Evolutionary conservation across 768 basidiomycete genomes (phyloP).

Genomic region (Mycena rosella): DNA sequence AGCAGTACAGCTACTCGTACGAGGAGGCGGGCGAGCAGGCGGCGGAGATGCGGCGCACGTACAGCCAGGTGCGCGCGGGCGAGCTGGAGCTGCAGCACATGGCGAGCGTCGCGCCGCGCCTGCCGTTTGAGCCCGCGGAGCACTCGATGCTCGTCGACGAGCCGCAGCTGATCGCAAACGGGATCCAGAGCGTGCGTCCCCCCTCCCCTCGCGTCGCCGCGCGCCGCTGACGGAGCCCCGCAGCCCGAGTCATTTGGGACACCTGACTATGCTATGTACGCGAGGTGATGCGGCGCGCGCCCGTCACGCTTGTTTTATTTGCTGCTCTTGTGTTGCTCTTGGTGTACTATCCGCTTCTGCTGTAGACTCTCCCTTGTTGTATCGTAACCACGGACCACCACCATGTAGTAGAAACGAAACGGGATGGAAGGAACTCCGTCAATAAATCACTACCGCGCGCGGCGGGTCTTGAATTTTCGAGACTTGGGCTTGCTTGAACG

Average conservation of each 20-base stretch:
- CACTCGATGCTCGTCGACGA: slow-evolving; percentile 49
- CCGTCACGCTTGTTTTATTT: slow-evolving; percentile 1
- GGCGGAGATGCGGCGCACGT: slow-evolving; percentile 70
- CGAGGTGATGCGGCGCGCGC: slow-evolving; percentile 12
- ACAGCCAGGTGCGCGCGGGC: slow-evolving; percentile 56
- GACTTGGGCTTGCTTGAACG: background rate
- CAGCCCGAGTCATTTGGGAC: slow-evolving; percentile 31
- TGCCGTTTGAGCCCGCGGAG: slow-evolving; percentile 44
- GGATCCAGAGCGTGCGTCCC: slow-evolving; percentile 27
- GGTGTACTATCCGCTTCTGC: slow-evolving; percentile 3
- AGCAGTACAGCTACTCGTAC: slow-evolving; percentile 91
- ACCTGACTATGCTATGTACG: slow-evolving; percentile 29
- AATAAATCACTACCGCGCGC: background rate
- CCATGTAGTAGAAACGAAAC: slow-evolving; percentile 12
- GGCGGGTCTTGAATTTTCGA: background rate
- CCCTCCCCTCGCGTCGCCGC: background rate
- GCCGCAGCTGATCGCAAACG: slow-evolving; percentile 32
- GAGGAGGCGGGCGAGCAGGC: slow-evolving; percentile 89
- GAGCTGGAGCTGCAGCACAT: slow-evolving; percentile 64
- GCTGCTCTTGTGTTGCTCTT: background rate
- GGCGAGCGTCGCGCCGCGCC: slow-evolving; percentile 54
- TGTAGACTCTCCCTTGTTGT: slow-evolving; percentile 32
- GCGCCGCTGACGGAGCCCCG: background rate
- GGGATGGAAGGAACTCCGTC: background rate
- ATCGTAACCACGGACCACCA: slow-evolving; percentile 28